Conservation (phyloP, 2,329 filamentous ascomycete species). For the Emergomyces africanus region DNA sequence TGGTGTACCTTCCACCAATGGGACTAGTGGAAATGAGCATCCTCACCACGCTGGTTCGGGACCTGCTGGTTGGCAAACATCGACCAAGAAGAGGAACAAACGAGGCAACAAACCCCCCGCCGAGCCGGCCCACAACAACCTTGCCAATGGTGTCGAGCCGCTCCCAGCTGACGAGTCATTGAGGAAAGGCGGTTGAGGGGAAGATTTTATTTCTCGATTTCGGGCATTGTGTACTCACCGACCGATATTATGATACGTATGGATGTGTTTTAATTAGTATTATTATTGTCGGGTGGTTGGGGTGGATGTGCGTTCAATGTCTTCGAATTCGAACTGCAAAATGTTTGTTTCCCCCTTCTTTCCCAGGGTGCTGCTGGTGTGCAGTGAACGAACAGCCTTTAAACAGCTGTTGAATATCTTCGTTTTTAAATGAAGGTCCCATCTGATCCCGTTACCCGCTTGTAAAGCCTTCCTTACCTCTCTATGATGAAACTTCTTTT, state of each 20-base stretch:
- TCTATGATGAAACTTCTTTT: not conserved
- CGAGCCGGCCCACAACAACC: constrained; percentile 19
- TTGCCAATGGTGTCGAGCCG: constrained; percentile 22
- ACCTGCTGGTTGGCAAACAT: constrained; percentile 29
- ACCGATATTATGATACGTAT: not conserved
- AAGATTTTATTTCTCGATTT: not conserved
- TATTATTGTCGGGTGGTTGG: not conserved
- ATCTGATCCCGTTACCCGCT: not conserved
- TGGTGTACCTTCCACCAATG: constrained; percentile 13
- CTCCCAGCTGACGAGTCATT: constrained; percentile 31
- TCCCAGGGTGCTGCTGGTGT: not conserved
- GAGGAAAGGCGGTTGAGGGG: constrained; percentile 33
- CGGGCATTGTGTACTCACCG: not conserved
- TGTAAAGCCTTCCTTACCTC: not conserved
- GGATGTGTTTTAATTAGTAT: not conserved
- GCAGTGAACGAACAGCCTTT: not conserved
- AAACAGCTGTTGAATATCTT: not conserved
- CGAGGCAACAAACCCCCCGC: constrained; percentile 23
- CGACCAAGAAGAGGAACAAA: constrained; percentile 31
- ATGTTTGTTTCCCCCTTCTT: not conserved
- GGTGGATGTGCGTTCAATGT: not conserved
- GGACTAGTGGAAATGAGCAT: constrained; percentile 12
- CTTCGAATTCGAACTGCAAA: not conserved
- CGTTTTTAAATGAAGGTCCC: not conserved
- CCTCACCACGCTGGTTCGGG: constrained; percentile 4